phyloP scores from a whole-genome alignment of 805 yeast genomes.

The Suhomyces xylopsoci region DNA sequence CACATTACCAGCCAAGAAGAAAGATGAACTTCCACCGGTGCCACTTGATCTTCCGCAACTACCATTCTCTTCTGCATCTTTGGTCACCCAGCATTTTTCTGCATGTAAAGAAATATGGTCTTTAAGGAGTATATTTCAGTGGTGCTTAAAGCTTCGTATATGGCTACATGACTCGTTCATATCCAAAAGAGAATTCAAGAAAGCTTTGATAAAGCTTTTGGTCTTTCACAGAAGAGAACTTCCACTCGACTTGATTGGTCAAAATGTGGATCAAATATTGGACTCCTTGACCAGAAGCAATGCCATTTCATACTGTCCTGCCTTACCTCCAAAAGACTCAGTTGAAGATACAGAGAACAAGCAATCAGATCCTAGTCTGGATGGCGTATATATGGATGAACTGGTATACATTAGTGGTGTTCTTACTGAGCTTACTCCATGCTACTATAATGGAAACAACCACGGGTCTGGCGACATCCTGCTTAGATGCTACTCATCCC shows the following conservation, averaged over 20 bases:
- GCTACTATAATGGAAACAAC: slow-evolving; percentile 37
- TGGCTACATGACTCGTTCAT: slow-evolving; percentile 55
- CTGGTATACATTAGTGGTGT: slow-evolving; percentile 35
- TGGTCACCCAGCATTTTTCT: slow-evolving; percentile 48
- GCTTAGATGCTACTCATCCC: slow-evolving; percentile 31
- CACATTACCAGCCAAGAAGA: slow-evolving; percentile 6
- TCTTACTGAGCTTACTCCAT: slow-evolving; percentile 41
- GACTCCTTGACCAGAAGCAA: slow-evolving; percentile 39
- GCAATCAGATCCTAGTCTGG: neutral
- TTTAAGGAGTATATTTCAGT: slow-evolving; percentile 47
- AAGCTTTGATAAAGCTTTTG: slow-evolving; percentile 48
- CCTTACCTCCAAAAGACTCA: neutral
- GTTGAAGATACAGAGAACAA: neutral
- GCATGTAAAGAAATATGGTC: slow-evolving; percentile 47
- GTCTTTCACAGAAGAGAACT: slow-evolving; percentile 50
- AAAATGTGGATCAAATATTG: slow-evolving; percentile 49
- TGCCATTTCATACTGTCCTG: slow-evolving; percentile 28
- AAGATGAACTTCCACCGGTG: slow-evolving; percentile 37
- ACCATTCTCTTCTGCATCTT: slow-evolving; percentile 52
- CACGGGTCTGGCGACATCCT: slow-evolving; percentile 14
- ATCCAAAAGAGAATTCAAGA: slow-evolving; percentile 51
- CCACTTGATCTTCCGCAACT: slow-evolving; percentile 52
- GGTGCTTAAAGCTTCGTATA: slow-evolving; percentile 50
- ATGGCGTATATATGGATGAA: slow-evolving; percentile 15
- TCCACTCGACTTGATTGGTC: slow-evolving; percentile 49